Evolutionary conservation across 345 rosid species (phyloP).

Genomic region (Salix udensis): DNA sequence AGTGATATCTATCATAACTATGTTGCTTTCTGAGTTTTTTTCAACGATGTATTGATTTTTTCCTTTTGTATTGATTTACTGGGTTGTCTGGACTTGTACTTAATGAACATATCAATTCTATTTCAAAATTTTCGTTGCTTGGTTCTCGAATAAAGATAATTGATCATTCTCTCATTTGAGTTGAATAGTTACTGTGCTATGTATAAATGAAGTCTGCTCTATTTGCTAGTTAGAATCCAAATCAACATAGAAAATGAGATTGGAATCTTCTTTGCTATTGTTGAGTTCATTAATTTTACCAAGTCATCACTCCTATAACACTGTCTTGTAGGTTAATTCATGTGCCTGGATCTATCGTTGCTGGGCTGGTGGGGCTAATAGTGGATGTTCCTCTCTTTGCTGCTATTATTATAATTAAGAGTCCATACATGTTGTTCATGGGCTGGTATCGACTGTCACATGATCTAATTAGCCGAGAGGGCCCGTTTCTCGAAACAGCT

Average conservation of each 20-base stretch:
- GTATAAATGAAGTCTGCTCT: neutral
- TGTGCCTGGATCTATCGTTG: constrained; percentile 68
- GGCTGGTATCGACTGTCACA: constrained; percentile 72
- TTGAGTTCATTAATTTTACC: neutral
- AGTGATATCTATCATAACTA: neutral
- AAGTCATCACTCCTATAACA: constrained; percentile 1
- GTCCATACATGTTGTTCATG: constrained; percentile 68
- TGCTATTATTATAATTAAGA: constrained; percentile 58
- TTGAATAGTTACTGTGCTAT: neutral
- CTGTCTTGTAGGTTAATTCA: constrained; percentile 53
- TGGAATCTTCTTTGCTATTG: neutral
- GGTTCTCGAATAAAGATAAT: neutral
- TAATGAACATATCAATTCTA: neutral
- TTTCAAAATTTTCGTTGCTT: neutral
- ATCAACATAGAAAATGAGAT: neutral
- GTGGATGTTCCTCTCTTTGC: constrained; percentile 72
- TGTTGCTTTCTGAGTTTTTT: constrained; percentile 1
- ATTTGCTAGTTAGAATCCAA: neutral
- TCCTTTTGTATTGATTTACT: neutral
- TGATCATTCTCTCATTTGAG: too few species aligned
- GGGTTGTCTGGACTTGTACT: neutral
- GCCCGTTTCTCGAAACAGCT: constrained; percentile 78
- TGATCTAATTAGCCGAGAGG: constrained; percentile 68
- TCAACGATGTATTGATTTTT: neutral
- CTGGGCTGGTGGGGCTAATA: constrained; percentile 57